Evolutionary conservation across 805 yeast genomes (phyloP), one percentile per base, ranked within the genome.

Genomic region (Zygoascus ofunaensis): DNA sequence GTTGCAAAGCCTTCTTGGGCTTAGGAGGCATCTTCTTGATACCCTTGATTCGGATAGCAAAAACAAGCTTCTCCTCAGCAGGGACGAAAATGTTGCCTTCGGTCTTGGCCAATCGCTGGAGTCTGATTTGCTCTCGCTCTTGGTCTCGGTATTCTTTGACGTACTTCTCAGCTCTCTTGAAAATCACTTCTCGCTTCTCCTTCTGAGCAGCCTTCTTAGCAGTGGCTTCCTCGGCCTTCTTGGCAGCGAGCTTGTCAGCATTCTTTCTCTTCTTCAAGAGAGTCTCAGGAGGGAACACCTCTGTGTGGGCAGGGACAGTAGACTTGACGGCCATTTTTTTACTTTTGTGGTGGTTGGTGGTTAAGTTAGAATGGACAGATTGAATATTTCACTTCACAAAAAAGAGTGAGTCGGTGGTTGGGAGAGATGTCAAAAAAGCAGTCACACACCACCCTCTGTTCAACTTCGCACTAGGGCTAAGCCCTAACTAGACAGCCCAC

Each of bases 21-120:
- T 89, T 89, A 67, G 97, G 96, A 68, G 96, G 85, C 64, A 89
- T 87, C 83, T 87, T 89, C 89, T 77, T 84, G 72, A 89, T 86
- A 89, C 97, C 97, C 90, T 89, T 89, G 82, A 89, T 89, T 83
- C 97, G 87, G 72, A 89, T 80, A 66, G 89, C 94, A 71, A 89
- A 87, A 58, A 86, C 94, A 66, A 89, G 82, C 74, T 86, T 87
- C 66, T 81, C 79, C 80, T 89, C 90, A 71, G 94, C 96, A 77
- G 79, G 82, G 56, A 80, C 86, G 78, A 81, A 89, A 87, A 80
- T 85, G 65, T 92, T 80, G 71, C 94, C 94, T 67, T 80, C 74
- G 71, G 92, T 87, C 79, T 83, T 86, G 62, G 97, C 96, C 57
- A 83, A 86, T 73, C 95, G 85, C 79, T 80, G 81, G 65, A 95